A percentile compares a stretch with the other conserved stretches of the same genome.
Conservation (phyloP, 352 stramenopile species). For the Globisporangium spinosum region DNA sequence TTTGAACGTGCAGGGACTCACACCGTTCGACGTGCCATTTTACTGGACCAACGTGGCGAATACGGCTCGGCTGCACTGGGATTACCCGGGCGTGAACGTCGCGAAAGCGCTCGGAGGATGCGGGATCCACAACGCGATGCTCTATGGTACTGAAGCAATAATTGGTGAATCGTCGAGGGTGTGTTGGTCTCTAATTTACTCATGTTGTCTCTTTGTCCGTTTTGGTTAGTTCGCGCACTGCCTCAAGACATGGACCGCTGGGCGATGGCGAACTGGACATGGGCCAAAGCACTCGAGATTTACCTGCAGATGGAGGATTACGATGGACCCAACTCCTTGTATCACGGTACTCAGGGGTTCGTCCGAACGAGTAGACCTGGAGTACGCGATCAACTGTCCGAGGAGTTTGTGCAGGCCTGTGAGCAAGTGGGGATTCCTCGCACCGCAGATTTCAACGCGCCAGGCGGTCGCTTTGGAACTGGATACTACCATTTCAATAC, state of each 20-base stretch:
- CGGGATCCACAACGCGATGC: slow-evolving; percentile 90
- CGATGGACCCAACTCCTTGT: slow-evolving; percentile 46
- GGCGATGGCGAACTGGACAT: slow-evolving; percentile 74
- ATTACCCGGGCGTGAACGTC: slow-evolving; percentile 78
- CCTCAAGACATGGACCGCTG: slow-evolving; percentile 72
- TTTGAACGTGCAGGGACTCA: slow-evolving; percentile 45
- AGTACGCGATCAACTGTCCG: slow-evolving; percentile 30
- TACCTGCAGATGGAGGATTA: slow-evolving; percentile 81
- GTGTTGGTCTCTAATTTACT: neutral
- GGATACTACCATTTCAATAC: slow-evolving; percentile 90
- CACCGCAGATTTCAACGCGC: slow-evolving; percentile 80
- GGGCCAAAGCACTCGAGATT: slow-evolving; percentile 58
- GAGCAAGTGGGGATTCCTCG: slow-evolving; percentile 49
- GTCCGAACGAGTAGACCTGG: slow-evolving; percentile 53
- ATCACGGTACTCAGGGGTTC: slow-evolving; percentile 49
- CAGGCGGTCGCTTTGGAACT: slow-evolving; percentile 53
- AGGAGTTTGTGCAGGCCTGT: slow-evolving; percentile 51
- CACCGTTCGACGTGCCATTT: slow-evolving; percentile 80
- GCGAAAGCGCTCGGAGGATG: slow-evolving; percentile 84
- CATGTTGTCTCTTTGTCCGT: slow-evolving; percentile 2
- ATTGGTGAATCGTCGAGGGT: too few relatives aligned
- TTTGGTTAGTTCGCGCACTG: slow-evolving; percentile 52
- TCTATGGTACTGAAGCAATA: slow-evolving; percentile 55
- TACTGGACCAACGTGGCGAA: slow-evolving; percentile 85
- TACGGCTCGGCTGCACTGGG: slow-evolving; percentile 58